phyloP scores from a whole-genome alignment of 192 early-diverging fungal species.

The Spizellomyces sp. region DNA sequence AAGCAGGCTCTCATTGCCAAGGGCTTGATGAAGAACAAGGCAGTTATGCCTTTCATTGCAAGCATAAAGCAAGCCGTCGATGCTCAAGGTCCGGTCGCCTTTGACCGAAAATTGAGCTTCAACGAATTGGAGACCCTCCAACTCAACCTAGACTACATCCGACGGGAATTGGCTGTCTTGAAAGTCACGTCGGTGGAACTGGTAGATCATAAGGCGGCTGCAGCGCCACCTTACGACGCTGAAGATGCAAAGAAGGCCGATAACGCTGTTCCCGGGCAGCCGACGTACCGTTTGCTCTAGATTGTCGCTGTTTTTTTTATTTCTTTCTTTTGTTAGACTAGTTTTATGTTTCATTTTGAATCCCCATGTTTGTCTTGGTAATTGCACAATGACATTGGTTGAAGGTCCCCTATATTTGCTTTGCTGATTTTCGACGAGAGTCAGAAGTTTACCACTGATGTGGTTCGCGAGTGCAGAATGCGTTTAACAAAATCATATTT shows the following conservation, averaged over 20 bases:
- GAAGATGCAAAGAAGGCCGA: conserved; percentile 53
- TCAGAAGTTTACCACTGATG: too few relatives aligned
- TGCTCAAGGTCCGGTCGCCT: conserved; percentile 65
- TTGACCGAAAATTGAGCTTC: conserved; percentile 82
- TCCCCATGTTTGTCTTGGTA: not conserved
- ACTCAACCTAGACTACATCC: conserved; percentile 49
- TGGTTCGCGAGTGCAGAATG: too few relatives aligned
- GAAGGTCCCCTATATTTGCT: not conserved
- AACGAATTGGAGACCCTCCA: conserved; percentile 75
- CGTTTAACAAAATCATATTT: too few relatives aligned
- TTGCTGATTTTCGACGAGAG: too few relatives aligned
- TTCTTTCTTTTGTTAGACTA: not conserved
- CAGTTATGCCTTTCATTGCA: conserved; percentile 95
- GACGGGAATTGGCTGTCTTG: conserved; percentile 45
- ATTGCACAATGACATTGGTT: not conserved
- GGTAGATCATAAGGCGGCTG: not conserved
- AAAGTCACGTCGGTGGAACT: conserved; percentile 42
- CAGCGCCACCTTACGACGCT: not conserved
- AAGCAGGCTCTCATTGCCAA: conserved; percentile 62
- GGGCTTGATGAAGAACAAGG: conserved; percentile 91
- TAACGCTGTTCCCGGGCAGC: conserved; percentile 46
- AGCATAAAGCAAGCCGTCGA: conserved; percentile 74
- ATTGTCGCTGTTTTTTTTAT: not conserved
- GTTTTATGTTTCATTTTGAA: not conserved
- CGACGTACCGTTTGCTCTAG: conserved; percentile 42